Percentiles rank a stretch among this genome's conserved stretches.
Conservation (phyloP, 352 stramenopile species). For the Phytopythium aichiense region DNA sequence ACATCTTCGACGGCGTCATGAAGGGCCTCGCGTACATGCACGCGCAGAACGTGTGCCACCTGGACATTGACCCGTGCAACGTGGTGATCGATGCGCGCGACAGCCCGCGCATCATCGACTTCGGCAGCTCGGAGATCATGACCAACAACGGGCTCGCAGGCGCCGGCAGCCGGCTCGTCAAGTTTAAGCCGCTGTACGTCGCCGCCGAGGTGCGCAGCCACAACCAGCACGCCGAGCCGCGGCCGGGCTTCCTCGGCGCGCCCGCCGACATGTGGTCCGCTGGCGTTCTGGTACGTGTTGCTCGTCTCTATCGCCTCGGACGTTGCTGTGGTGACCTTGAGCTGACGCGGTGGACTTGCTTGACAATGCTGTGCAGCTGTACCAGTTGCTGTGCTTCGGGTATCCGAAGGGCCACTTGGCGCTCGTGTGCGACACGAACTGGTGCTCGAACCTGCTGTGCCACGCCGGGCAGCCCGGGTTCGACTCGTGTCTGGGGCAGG, state of each 20-base stretch:
- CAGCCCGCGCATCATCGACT: constrained; percentile 71
- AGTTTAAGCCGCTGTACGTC: constrained; percentile 80
- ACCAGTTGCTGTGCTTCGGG: constrained; percentile 77
- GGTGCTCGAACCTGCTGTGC: constrained; percentile 59
- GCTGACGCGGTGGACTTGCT: constrained; percentile 7
- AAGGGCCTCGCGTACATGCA: constrained; percentile 77
- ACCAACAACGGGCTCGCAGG: constrained; percentile 56
- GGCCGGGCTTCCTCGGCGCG: constrained; percentile 60
- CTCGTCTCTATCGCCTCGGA: not conserved
- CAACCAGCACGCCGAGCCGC: constrained; percentile 48
- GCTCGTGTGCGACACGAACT: constrained; percentile 73
- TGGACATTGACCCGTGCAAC: constrained; percentile 80
- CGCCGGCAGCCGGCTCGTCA: constrained; percentile 49
- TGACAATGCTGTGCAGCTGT: constrained; percentile 34
- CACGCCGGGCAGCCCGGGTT: constrained; percentile 42
- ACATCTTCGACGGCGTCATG: constrained; percentile 65
- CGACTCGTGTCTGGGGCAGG: constrained; percentile 38
- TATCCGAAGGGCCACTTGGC: constrained; percentile 77
- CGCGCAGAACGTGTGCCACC: constrained; percentile 67
- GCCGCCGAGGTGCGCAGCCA: constrained; percentile 62
- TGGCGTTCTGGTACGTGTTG: constrained; percentile 57
- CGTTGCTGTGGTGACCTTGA: not conserved
- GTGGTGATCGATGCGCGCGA: constrained; percentile 56
- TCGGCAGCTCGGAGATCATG: constrained; percentile 80
- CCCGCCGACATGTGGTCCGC: constrained; percentile 78